phyloP scores from a whole-genome alignment of 129 eudicot genomes.

The Helichrysum umbraculigerum region DNA sequence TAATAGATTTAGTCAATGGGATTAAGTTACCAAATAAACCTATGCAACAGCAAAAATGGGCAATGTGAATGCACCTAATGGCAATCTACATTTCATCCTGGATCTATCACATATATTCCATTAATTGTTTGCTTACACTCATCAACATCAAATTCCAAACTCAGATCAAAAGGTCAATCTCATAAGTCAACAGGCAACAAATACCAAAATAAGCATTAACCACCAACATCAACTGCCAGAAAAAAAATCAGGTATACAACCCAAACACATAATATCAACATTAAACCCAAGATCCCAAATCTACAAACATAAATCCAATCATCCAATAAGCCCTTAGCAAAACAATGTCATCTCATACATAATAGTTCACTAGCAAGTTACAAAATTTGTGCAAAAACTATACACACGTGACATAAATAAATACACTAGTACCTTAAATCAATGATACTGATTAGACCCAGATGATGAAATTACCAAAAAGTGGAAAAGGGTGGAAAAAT shows the following conservation, averaged over 20 bases:
- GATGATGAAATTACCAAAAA: constrained; percentile 18
- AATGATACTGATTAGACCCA: constrained; percentile 15
- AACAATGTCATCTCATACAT: neutral
- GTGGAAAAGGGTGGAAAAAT: constrained; percentile 10
- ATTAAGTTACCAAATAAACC: neutral
- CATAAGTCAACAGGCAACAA: constrained; percentile 3
- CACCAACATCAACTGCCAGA: neutral
- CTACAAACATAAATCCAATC: constrained; percentile 16
- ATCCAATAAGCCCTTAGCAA: neutral
- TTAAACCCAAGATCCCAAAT: constrained; percentile 26
- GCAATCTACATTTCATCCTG: constrained; percentile 3
- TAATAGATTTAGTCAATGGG: neutral
- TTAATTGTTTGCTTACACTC: neutral
- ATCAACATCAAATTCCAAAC: constrained; percentile 14
- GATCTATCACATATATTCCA: constrained; percentile 15
- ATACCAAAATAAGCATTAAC: neutral
- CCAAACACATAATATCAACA: constrained; percentile 2
- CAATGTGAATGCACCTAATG: constrained; percentile 22
- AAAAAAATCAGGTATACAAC: constrained; percentile 5
- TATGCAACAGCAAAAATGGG: constrained; percentile 1
- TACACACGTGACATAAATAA: neutral
- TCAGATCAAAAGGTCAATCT: constrained; percentile 26
- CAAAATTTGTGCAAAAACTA: neutral
- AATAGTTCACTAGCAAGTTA: constrained; percentile 3
- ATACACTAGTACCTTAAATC: constrained; percentile 16